Evolutionary conservation across 441 rosid genomes (phyloP), one percentile per base, ranked within the genome.

Genomic region (Gossypium schwendimanii): DNA sequence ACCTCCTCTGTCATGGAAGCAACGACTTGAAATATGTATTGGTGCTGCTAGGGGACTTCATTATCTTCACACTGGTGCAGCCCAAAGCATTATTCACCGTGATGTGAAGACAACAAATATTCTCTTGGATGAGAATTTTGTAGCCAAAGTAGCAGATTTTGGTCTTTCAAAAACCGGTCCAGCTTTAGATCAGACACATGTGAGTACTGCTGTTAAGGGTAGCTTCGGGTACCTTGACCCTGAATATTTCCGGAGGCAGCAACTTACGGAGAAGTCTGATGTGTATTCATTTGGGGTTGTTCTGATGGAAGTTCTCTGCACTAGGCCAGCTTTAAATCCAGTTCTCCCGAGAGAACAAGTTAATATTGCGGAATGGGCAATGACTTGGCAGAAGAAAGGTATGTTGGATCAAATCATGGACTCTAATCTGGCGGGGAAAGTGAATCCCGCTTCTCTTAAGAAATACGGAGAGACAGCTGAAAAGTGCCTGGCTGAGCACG

Each of bases 81-180:
- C 92, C 45, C 99, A 91, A 75, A 91, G 95, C 85, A 90, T 95
- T 69, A 95, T 95, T 73, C 99, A 95, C 81, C 89, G 99, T 0
- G 99, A 95, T 54, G 99, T 93, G 74, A 95, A 95, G 83, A 95
- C 99, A 21, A 95, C 99, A 1, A 95, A 95, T 72, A 95, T 95
- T 77, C 89, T 95, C 26, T 78, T 95, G 67, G 99, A 95, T 31
- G 99, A 95, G 83, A 93, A 85, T 63, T 83, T 89, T 53, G 98
- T 93, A 0, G 99, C 99, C 24, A 95, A 95, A 79, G 98, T 95
- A 20, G 96, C 99, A 6, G 99, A 95, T 78, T 95, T 95, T 8
- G 99, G 99, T n/a, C 91, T 95, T 53, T 95, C 99, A 6, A 95
- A 95, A 87, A 80, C 96, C 2, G 98, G 98, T 2, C 99, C 99